Evolutionary conservation across 371 early-diverging fungal species (phyloP), one percentile per base, ranked within the genome.

Genomic region (Mucor indicus): DNA sequence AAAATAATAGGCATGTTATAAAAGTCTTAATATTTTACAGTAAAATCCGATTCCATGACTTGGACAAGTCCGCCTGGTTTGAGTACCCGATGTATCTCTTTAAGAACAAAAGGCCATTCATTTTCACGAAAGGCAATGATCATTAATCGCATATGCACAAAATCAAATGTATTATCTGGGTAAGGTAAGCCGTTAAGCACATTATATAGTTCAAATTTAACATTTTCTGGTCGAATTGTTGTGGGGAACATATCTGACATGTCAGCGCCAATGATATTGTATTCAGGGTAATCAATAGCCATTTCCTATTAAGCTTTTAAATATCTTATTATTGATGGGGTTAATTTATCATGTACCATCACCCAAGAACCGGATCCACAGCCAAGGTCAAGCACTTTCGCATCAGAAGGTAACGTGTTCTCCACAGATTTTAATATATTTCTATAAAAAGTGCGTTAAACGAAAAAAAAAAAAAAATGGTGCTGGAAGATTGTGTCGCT

Each of bases 281-380:
- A 69, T 15, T 69, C 64, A 19, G 81, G 79, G 59, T 72, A 68
- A 10, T 81, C 78, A 17, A 67, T 64, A 3, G 80, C 77, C 78
- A 84, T 75, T 62, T 84, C 84, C 59, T 71, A 41, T 9, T 32
- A 38, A 48, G n/a, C n/a, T n/a, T n/a, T n/a, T n/a, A n/a, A n/a
- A n/a, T n/a, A n/a, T n/a, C n/a, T n/a, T 27, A 27, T 27, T 27
- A 27, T 27, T 27, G 11, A 7, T 27, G 11, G 5, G 7, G 11
- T 27, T 27, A 30, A 16, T 13, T 48, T 53, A n/a, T n/a, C n/a
- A n/a, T n/a, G n/a, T n/a, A 59, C 59, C 60, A 60, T 53, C 12
- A 60, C 52, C 62, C 62, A 63, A 25, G 55, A 47, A 17, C 63
- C 63, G 1, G 63, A 48, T 13, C 63, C 63, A 58, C 59, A 63